Evolutionary conservation across 2,329 filamentous ascomycete species (phyloP).

Genomic region (Cylindrodendrum hubeiense): DNA sequence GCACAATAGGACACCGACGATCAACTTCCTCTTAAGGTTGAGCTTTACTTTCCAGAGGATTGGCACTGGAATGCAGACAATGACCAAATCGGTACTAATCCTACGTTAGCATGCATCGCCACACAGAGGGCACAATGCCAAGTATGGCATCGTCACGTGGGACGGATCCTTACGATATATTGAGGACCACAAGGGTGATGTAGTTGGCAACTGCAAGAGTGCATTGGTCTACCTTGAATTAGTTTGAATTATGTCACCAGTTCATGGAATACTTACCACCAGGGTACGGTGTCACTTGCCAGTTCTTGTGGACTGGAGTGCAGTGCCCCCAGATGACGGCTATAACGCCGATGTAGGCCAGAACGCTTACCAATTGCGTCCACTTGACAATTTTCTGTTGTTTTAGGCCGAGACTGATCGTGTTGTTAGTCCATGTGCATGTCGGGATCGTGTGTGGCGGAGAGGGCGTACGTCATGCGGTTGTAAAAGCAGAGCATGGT

Average conservation of each 20-base stretch:
- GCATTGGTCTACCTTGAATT: conserved; percentile 45
- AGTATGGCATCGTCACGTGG: background rate
- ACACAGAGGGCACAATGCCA: background rate
- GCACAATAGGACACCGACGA: conserved; percentile 55
- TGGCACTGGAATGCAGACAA: conserved; percentile 56
- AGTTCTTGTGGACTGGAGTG: conserved; percentile 52
- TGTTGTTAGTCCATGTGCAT: conserved; percentile 15
- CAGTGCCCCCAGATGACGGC: conserved; percentile 52
- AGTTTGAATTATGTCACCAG: background rate
- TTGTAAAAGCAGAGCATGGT: conserved; percentile 58
- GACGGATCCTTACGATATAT: conserved; percentile 48
- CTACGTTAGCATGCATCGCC: conserved; percentile 10
- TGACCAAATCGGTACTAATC: conserved; percentile 53
- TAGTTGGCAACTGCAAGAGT: conserved; percentile 53
- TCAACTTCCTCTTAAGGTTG: conserved; percentile 51
- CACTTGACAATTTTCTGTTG: conserved; percentile 54
- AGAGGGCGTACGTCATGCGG: conserved; percentile 53
- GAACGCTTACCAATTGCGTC: conserved; percentile 45
- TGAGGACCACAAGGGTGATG: conserved; percentile 51
- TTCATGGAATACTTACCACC: conserved; percentile 46
- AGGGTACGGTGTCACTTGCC: conserved; percentile 56
- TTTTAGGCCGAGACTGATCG: conserved; percentile 49
- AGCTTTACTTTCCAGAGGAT: conserved; percentile 55
- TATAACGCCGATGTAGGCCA: conserved; percentile 50
- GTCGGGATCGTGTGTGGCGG: background rate